Evolutionary conservation across 2,329 filamentous ascomycete species (phyloP).

Genomic region (Calonectria leucothoes): DNA sequence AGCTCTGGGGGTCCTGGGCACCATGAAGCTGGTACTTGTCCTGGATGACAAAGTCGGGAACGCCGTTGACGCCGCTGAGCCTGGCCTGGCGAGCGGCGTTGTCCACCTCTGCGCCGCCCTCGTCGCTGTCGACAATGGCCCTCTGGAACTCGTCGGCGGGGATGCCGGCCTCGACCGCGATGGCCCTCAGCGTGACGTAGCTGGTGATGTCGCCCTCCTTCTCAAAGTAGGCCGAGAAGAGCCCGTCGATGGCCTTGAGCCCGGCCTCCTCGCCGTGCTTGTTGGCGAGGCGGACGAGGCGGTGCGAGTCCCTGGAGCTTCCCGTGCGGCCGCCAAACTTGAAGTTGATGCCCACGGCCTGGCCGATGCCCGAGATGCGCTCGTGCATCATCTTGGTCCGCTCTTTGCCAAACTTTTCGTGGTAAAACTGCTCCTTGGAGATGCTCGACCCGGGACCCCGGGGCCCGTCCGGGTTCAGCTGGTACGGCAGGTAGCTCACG

Average conservation of each 20-base stretch:
- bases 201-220: constrained; percentile 56
- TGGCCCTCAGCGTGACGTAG: constrained; percentile 48
- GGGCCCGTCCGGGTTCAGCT: constrained; percentile 53
- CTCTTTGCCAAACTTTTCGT: constrained; percentile 70
- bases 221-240: constrained; percentile 58
- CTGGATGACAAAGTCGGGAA: constrained; percentile 81
- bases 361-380: constrained; percentile 46
- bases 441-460: constrained; percentile 45
- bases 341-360: constrained; percentile 54
- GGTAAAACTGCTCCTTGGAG: constrained; percentile 52
- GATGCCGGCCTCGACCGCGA: constrained; percentile 58
- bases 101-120: constrained; percentile 57
- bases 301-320: constrained; percentile 83
- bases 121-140: constrained; percentile 56
- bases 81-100: constrained; percentile 42
- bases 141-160: constrained; percentile 51
- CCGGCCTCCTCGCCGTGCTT: constrained; percentile 62
- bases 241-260: constrained; percentile 63
- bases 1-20: constrained; percentile 73
- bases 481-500: constrained; percentile 59
- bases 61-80: constrained; percentile 64
- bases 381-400: constrained; percentile 56
- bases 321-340: constrained; percentile 77
- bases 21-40: constrained; percentile 74
- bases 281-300: constrained; percentile 65